phyloP scores from a whole-genome alignment of 495 filamentous ascomycete species.

The Podospora australis region DNA sequence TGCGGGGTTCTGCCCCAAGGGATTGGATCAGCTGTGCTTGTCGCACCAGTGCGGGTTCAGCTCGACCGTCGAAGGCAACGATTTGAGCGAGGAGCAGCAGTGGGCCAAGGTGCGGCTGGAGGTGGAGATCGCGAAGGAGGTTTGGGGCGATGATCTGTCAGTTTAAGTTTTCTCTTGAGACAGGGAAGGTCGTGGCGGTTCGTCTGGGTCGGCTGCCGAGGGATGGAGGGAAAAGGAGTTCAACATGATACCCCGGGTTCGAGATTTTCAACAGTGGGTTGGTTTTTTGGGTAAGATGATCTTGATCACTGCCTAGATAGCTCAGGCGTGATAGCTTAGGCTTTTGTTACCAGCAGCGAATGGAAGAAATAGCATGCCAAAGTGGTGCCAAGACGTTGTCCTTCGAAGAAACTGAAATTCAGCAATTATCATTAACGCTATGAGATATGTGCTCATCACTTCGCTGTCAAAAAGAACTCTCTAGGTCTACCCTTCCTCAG shows the following conservation, averaged over 20 bases:
- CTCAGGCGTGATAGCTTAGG: too few relatives aligned
- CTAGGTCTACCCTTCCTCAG: too few relatives aligned
- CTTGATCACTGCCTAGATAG: neutral
- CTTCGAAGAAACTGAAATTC: neutral
- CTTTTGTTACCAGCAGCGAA: too few relatives aligned
- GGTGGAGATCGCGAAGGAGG: constrained; percentile 43
- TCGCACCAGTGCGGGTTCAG: constrained; percentile 66
- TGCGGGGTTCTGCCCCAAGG: constrained; percentile 52
- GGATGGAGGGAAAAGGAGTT: constrained; percentile 1
- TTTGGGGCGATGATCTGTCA: constrained; percentile 41
- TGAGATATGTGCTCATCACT: too few relatives aligned
- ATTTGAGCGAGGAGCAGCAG: constrained; percentile 54
- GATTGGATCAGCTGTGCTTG: constrained; percentile 55
- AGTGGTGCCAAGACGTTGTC: neutral
- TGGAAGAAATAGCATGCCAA: too few relatives aligned
- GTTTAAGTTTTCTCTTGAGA: constrained; percentile 13
- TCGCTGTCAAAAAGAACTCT: too few relatives aligned
- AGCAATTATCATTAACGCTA: neutral
- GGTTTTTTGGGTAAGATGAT: neutral
- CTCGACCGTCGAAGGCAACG: constrained; percentile 57
- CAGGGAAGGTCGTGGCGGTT: neutral
- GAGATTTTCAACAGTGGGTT: constrained; percentile 10
- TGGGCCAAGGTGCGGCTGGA: constrained; percentile 42
- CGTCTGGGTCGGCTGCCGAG: too few relatives aligned
- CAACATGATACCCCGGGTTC: constrained; percentile 11